Conservation (phyloP, 140 eudicot species). For the Flaveria floridana region DNA sequence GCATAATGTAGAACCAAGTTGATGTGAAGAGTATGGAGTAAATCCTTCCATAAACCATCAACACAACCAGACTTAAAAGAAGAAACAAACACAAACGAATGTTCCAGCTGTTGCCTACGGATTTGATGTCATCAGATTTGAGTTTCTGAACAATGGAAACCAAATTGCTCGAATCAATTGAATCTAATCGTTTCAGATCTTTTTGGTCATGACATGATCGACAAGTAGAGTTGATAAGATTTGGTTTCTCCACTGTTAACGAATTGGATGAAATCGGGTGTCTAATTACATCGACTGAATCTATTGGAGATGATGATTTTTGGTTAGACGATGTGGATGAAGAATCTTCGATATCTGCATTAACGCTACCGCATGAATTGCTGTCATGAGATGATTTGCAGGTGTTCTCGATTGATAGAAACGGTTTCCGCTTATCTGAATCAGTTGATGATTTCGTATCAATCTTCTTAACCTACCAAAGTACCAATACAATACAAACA, state of each 20-base stretch:
- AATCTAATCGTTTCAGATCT: not conserved
- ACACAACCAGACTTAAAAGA: conserved; percentile 38
- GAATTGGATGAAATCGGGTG: not conserved
- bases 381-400: no score
- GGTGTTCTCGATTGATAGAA: conserved; percentile 29
- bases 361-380: not conserved
- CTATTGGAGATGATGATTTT: conserved; percentile 15
- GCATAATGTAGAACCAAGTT: conserved; percentile 37
- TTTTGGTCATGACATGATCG: no score
- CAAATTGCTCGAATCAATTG: not conserved
- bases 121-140: conserved; percentile 2
- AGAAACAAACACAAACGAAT: conserved; percentile 36
- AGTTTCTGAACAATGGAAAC: not conserved
- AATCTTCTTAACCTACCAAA: conserved; percentile 41
- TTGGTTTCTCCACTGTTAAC: not conserved
- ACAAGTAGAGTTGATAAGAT: not conserved
- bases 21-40: conserved; percentile 53
- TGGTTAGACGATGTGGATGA: conserved; percentile 10
- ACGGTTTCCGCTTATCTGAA: conserved; percentile 22
- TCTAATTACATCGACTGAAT: not conserved
- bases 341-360: not conserved
- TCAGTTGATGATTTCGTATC: conserved; percentile 22
- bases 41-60: conserved; percentile 48
- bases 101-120: conserved; percentile 15
- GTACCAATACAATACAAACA: not conserved